phyloP scores from a whole-genome alignment of 2,329 filamentous ascomycete genomes.

The Cladosporium sp. region DNA sequence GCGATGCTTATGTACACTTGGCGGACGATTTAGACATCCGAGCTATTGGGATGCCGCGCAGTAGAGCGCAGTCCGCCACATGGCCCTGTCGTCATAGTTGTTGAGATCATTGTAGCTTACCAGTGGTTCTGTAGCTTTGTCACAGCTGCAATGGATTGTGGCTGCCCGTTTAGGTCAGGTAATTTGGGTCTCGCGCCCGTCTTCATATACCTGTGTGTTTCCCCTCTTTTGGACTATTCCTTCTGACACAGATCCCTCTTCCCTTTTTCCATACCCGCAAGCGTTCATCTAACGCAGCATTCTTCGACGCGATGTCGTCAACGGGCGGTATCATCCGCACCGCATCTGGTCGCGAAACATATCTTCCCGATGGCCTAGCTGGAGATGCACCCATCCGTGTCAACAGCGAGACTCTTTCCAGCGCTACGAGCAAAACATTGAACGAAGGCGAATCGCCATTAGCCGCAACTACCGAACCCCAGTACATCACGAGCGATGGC shows the following conservation, averaged over 20 bases:
- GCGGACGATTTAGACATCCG: conserved; percentile 5
- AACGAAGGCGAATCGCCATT: conserved; percentile 12
- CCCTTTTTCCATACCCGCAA: neutral
- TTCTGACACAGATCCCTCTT: neutral
- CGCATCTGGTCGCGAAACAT: conserved; percentile 27
- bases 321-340: conserved; percentile 26
- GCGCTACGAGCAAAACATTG: conserved; percentile 22
- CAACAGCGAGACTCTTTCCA: conserved; percentile 16
- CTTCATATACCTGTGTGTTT: conserved; percentile 18
- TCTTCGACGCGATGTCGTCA: conserved; percentile 18
- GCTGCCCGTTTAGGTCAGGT: conserved; percentile 2
- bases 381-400: conserved; percentile 1
- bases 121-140: conserved; percentile 8
- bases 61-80: conserved; percentile 10
- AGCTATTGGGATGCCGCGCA: conserved; percentile 9
- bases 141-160: conserved; percentile 7
- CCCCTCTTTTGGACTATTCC: neutral
- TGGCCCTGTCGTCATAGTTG: conserved; percentile 19
- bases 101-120: conserved; percentile 12
- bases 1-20: conserved; percentile 6
- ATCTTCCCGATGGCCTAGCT: conserved; percentile 24
- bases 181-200: neutral
- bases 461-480: neutral
- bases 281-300: neutral
- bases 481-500: conserved; percentile 33